Base-by-base conservation (phyloP, 169 alveolate genomes). In the Plasmodium vinckei region DNA sequence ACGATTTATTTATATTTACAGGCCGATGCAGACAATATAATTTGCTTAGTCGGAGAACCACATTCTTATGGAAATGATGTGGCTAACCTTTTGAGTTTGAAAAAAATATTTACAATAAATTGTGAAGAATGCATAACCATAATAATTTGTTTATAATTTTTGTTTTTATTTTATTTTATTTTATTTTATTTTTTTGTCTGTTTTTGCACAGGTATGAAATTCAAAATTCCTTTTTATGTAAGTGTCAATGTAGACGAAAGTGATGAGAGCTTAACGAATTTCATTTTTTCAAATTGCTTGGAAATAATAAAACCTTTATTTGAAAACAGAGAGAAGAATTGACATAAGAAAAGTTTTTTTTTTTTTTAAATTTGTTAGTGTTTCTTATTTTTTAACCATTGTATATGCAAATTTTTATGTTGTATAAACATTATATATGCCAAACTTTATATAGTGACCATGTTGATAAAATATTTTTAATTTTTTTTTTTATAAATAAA, bases 221-320 rank as follows among this genome's bases (percentile, higher is more conserved):
- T 82, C 19, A 82, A 68, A 27, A 68, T 82, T 39, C 90, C 90
- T 25, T 82, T 82, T 27, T 82, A 68, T 39, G 90, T 82, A 15
- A 82, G 90, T 44, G 90, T 82, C 1, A 82, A 61, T 56, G 84
- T 68, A 4, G 90, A 82, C 25, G 90, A 82, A 54, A 47, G 86
- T 39, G 90, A 82, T 17, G 90, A 82, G 21, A 60, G 47, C 5
- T 33, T 82, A 17, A 82, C 90, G 3, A 82, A 82, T 5, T 82
- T 82, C 44, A 69, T 82, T 23, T 82, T 82, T 49, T 82, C 84
- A 4, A 82, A 42, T 4, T 82, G 90, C 13, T 21, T 82, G 63
- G 86, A 82, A 19, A 68, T 82, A 13, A 23, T 82, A 2, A 82
- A 59, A 25, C 73, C 63, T 17, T 10, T 82, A 27, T 56, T 82